Conservation (phyloP, 1,284 basidiomycete species). For the Trametes sp. region DNA sequence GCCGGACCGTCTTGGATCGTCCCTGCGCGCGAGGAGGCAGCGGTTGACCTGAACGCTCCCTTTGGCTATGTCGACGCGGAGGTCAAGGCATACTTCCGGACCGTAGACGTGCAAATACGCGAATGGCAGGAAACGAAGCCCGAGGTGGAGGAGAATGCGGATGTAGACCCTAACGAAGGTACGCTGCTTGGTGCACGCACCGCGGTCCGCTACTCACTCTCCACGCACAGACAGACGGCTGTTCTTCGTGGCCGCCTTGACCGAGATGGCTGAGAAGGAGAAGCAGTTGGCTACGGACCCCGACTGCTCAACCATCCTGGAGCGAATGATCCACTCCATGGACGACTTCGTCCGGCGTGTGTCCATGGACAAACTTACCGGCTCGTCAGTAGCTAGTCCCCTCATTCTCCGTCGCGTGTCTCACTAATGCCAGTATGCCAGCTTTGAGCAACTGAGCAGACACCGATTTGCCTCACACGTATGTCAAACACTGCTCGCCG, state of each 20-base stretch:
- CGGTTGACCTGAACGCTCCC: constrained; percentile 73
- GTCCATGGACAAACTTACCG: constrained; percentile 83
- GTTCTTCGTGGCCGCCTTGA: constrained; percentile 86
- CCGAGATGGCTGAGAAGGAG: constrained; percentile 87
- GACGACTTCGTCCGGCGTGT: constrained; percentile 93
- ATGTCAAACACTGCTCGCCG: constrained; percentile 84
- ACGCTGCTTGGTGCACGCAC: constrained; percentile 33
- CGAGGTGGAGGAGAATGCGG: constrained; percentile 52
- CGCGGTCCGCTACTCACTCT: background rate
- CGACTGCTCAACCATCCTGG: constrained; percentile 88
- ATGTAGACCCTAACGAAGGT: constrained; percentile 81
- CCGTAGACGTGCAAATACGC: constrained; percentile 84
- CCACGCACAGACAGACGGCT: constrained; percentile 71
- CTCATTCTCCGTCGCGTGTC: constrained; percentile 20
- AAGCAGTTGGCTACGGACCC: constrained; percentile 90
- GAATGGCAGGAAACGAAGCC: constrained; percentile 75
- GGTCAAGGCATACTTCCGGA: constrained; percentile 90
- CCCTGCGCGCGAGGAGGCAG: constrained; percentile 44
- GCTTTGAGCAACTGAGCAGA: constrained; percentile 71
- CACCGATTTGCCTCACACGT: constrained; percentile 95
- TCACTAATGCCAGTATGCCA: constrained; percentile 42
- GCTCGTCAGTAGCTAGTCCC: constrained; percentile 69
- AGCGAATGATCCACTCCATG: constrained; percentile 90
- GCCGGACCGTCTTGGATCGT: constrained; percentile 75
- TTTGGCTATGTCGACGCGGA: constrained; percentile 90